These are phyloP conservation scores for Lithospermum erythrorhizon DNA, from an alignment of 257 asterid species.

Conservation along the genomic window DNA sequence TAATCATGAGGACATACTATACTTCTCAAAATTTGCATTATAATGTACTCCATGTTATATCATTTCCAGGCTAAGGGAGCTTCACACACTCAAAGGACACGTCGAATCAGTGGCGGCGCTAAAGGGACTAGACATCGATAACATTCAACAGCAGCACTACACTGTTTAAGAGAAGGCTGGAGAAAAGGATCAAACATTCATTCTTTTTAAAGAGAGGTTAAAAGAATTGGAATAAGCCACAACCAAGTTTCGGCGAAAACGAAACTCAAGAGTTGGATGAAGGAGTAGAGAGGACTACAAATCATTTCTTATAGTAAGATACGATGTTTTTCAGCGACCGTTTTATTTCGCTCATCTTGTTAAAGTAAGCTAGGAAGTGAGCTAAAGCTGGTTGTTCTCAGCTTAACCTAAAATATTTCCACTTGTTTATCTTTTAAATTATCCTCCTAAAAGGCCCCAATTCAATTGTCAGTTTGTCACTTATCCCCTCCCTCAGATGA, in stretches of 20 bases:
- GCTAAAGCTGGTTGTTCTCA: neutral
- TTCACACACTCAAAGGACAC: conserved; percentile 90
- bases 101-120: conserved; percentile 97
- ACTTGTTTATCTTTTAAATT: neutral
- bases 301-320: no score
- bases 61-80: conserved; percentile 65
- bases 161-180: conserved; percentile 38
- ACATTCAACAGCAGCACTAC: conserved; percentile 84
- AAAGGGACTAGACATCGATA: conserved; percentile 84
- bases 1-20: neutral
- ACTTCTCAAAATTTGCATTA: neutral
- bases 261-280: neutral
- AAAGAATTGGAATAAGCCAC: neutral
- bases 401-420: neutral
- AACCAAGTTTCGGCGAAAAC: neutral
- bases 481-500: no score
- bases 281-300: no score
- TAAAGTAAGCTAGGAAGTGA: no score
- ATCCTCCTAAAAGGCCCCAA: neutral
- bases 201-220: neutral
- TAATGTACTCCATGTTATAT: neutral
- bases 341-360: neutral
- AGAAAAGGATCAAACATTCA: neutral
- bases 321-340: neutral
- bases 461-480: neutral